Evolutionary conservation across 1,139 yeast genomes (phyloP).

Genomic region (Hansenula sp.): DNA sequence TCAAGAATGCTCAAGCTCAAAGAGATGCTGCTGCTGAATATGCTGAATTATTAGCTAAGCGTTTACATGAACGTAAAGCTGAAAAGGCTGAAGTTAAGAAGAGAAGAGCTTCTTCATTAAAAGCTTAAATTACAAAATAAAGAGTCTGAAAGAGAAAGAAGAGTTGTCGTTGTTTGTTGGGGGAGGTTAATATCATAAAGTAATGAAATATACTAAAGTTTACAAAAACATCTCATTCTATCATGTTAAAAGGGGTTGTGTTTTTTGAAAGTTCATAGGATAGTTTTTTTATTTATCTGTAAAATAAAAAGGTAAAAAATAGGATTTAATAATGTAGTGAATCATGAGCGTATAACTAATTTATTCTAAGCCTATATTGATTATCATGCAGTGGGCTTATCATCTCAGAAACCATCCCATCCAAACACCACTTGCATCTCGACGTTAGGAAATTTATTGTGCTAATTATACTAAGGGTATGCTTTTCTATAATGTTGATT

Average conservation of each 20-base stretch:
- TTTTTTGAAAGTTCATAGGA: conserved; percentile 2
- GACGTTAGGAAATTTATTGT: too few relatives aligned
- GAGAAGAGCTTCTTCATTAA: conserved; percentile 98
- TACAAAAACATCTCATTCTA: conserved; percentile 1
- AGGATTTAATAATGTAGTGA: not conserved
- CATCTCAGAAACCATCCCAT: too few relatives aligned
- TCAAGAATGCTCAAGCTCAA: conserved; percentile 94
- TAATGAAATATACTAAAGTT: conserved; percentile 1
- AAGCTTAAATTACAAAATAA: conserved; percentile 44
- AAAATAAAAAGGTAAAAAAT: conserved; percentile 4
- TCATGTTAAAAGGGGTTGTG: not conserved
- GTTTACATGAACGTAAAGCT: conserved; percentile 95
- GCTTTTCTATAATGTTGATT: too few relatives aligned
- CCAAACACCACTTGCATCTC: not conserved
- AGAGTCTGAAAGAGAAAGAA: not conserved
- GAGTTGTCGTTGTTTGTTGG: not conserved
- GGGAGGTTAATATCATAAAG: conserved; percentile 1
- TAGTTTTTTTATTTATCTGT: conserved; percentile 6
- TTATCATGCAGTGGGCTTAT: too few relatives aligned
- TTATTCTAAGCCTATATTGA: not conserved
- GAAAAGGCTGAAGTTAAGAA: conserved; percentile 94
- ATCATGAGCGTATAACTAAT: too few relatives aligned
- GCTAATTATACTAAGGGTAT: too few relatives aligned
- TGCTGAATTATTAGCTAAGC: conserved; percentile 95
- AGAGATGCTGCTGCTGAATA: conserved; percentile 99